Evolutionary conservation across 371 early-diverging fungal genomes (phyloP).

Genomic region (Actinomortierella ambigua): DNA sequence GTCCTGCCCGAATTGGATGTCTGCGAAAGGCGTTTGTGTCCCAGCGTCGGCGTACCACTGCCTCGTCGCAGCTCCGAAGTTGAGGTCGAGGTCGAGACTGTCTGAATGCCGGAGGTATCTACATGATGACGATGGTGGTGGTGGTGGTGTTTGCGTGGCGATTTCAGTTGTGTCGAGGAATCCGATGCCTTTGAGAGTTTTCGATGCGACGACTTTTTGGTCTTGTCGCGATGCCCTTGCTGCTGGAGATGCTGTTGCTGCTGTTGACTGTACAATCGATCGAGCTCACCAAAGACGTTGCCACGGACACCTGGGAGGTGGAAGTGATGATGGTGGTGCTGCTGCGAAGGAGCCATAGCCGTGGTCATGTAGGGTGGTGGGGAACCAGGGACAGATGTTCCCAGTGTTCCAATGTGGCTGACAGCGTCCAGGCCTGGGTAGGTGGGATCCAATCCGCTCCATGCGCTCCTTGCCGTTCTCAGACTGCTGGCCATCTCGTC

Average conservation of each 20-base stretch:
- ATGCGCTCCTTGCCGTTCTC: slow-evolving; percentile 19
- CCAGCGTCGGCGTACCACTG: neutral
- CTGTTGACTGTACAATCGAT: slow-evolving; percentile 24
- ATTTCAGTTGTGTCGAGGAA: slow-evolving; percentile 8
- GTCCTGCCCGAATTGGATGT: too few species aligned
- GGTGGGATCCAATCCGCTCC: slow-evolving; percentile 23
- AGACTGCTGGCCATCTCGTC: slow-evolving; percentile 20
- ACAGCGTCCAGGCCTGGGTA: slow-evolving; percentile 37
- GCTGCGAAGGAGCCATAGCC: slow-evolving; percentile 8
- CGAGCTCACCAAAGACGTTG: slow-evolving; percentile 44
- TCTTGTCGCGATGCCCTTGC: neutral
- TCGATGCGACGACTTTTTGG: neutral
- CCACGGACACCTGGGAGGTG: slow-evolving; percentile 33
- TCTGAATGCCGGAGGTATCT: slow-evolving; percentile 8
- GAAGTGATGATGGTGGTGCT: slow-evolving; percentile 17
- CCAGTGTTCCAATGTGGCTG: slow-evolving; percentile 43
- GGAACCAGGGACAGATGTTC: slow-evolving; percentile 29
- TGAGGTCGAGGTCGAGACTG: slow-evolving; percentile 42
- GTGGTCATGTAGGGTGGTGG: slow-evolving; percentile 40
- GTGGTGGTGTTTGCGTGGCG: slow-evolving; percentile 12
- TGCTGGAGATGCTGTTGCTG: slow-evolving; percentile 2
- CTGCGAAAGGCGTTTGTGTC: too few species aligned
- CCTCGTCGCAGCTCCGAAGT: slow-evolving; percentile 32
- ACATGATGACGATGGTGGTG: neutral
- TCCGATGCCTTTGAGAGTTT: slow-evolving; percentile 10